Evolutionary conservation across 768 basidiomycete species (phyloP), one percentile per base, ranked within the genome.

Genomic region (Termitomyces bulborhizus): DNA sequence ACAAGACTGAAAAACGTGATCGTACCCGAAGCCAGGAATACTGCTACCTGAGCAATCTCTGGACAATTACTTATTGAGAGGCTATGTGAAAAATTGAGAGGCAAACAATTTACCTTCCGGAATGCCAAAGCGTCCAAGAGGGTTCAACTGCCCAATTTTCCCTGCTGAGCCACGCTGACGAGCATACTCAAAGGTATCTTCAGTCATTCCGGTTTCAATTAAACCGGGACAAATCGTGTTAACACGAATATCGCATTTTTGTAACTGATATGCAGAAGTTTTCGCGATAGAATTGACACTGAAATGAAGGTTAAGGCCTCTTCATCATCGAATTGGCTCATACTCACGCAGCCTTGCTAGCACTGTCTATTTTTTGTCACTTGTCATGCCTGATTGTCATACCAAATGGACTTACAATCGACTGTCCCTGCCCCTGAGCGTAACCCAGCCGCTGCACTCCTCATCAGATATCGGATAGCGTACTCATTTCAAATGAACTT

Each of bases 121-220:
- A 56, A 94, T 72, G n/a, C 85, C 93, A 62, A 84, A 92, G 52
- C 94, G 78, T 18, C 90, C 85, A 56, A 91, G 66, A 9, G 94
- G 85, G 66, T 95, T 95, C 53, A 96, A 71, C 64, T 90, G 83
- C 3, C 94, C 94, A 49, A 98, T 79, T 72, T 87, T 93, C 50
- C 73, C 71, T 18, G 71, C 77, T n/a, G 76, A 88, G 8, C 94
- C 94, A 26, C 85, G 80, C 55, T 82, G 68, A 24, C 88, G 83
- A 29, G 94, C 94, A 47, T 78, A 78, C 27, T 88, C 82, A 63
- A 98, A 98, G 32, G 86, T 78, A n/a, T 61, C 65, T 47, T 70
- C 73, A 2, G 95, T 95, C 92, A 98, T 97, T 48, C 86, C 89
- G 8, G 94, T 98, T 73, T 96, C 90, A 64, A 97, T 93, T 55